Percentiles rank a stretch among this genome's conserved stretches.
phyloP scores from a whole-genome alignment of 1,284 basidiomycete species.

The Trichosporon ovoides region DNA sequence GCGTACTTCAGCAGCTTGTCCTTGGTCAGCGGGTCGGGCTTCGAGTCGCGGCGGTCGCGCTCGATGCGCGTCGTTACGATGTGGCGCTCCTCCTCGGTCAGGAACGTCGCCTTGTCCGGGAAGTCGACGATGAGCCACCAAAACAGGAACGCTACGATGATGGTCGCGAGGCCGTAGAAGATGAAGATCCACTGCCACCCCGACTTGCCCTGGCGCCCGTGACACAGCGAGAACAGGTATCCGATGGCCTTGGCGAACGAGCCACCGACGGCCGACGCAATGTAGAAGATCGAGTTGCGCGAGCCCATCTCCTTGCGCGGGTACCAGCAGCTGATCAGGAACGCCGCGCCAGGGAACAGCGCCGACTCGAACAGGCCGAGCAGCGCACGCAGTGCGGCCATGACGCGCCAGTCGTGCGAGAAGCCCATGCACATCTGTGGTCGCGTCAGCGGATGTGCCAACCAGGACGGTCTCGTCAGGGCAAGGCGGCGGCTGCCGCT shows the following conservation, averaged over 20 bases:
- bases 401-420: too few relatives aligned
- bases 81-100: constrained; percentile 44
- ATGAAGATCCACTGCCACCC: constrained; percentile 14
- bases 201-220: background rate
- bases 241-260: constrained; percentile 13
- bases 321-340: constrained; percentile 49
- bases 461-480: too few relatives aligned
- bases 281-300: constrained; percentile 47
- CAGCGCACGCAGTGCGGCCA: constrained; percentile 13
- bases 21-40: constrained; percentile 44
- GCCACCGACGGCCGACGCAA: constrained; percentile 24
- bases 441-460: too few relatives aligned
- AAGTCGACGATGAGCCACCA: constrained; percentile 46
- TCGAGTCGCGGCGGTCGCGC: constrained; percentile 49
- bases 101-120: constrained; percentile 52
- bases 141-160: constrained; percentile 15
- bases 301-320: constrained; percentile 49
- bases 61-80: constrained; percentile 49
- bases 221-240: constrained; percentile 10
- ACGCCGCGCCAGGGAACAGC: constrained; percentile 47
- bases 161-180: constrained; percentile 6
- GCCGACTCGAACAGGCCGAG: constrained; percentile 46
- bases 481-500: too few relatives aligned
- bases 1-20: constrained; percentile 38
- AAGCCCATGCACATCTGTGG: too few relatives aligned